A percentile compares a stretch with the other conserved stretches of the same genome.
Evolutionary conservation across 164 flowering plant genomes (phyloP).

Genomic region (Paratinospora sagittata): DNA sequence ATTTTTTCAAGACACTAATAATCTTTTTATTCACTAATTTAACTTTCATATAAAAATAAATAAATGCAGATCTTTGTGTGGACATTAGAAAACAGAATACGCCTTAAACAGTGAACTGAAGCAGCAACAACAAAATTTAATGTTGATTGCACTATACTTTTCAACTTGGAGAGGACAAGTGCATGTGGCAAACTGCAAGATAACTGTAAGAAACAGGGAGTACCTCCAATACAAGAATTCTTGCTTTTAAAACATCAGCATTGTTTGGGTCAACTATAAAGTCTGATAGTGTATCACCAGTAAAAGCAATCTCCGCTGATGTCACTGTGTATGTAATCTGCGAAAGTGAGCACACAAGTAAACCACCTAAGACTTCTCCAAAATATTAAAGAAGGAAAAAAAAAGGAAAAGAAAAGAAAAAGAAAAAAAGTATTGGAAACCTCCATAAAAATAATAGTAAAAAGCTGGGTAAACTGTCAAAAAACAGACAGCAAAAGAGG

Average conservation of each 20-base stretch:
- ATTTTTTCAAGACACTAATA: too few species aligned
- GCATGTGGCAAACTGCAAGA: not conserved
- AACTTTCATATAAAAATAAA: too few species aligned
- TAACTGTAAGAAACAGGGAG: not conserved
- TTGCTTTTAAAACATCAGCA: constrained; percentile 60
- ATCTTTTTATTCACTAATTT: too few species aligned
- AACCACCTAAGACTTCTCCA: not conserved
- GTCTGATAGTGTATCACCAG: constrained; percentile 93
- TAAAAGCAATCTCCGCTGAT: constrained; percentile 86
- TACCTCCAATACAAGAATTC: constrained; percentile 90
- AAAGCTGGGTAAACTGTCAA: too few species aligned
- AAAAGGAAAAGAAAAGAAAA: not conserved
- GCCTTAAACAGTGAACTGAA: too few species aligned
- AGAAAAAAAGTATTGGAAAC: not conserved
- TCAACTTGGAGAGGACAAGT: too few species aligned
- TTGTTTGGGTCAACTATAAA: constrained; percentile 58
- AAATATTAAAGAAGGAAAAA: not conserved
- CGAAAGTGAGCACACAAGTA: constrained; percentile 13
- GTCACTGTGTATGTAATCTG: constrained; percentile 74
- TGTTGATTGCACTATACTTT: too few species aligned
- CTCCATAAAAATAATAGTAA: too few species aligned
- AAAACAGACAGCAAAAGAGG: too few species aligned
- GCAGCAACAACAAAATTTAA: too few species aligned
- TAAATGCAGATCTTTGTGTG: too few species aligned
- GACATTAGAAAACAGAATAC: too few species aligned